phyloP scores from a whole-genome alignment of 305 asterid species.

The Coffea humblotiana region DNA sequence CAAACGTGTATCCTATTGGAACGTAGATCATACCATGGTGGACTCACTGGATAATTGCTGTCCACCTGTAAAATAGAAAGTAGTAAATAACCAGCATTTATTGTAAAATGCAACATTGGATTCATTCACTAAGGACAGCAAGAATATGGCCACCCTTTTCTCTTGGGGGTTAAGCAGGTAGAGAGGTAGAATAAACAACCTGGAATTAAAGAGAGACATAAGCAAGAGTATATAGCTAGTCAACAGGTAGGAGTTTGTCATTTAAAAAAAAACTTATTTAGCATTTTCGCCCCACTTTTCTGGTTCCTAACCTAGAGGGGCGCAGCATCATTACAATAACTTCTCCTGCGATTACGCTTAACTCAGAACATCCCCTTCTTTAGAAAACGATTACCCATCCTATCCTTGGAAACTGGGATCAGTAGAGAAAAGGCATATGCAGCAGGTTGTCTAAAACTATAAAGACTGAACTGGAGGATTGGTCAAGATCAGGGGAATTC shows the following conservation, averaged over 20 bases:
- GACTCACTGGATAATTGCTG: constrained; percentile 80
- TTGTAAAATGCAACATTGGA: background rate
- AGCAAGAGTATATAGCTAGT: background rate
- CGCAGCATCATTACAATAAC: background rate
- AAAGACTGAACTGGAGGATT: background rate
- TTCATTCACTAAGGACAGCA: background rate
- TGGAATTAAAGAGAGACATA: no score
- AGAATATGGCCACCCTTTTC: background rate
- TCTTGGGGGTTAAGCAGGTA: background rate
- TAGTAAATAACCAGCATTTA: background rate
- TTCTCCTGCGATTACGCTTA: no score
- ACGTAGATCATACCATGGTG: constrained; percentile 91
- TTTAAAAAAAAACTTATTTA: background rate
- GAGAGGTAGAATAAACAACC: background rate
- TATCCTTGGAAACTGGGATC: background rate
- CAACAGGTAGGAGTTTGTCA: background rate
- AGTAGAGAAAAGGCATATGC: background rate
- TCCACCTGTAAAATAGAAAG: constrained; percentile 53
- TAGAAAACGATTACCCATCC: background rate
- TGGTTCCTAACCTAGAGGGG: background rate
- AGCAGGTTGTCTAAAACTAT: background rate
- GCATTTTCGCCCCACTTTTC: background rate
- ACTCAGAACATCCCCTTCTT: background rate
- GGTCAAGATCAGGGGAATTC: background rate
- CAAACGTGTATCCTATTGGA: constrained; percentile 76